A percentile compares a stretch with the other conserved stretches of the same genome.
Conservation (phyloP, 805 yeast species). For the Wickerhamomyces rabaulensis region DNA sequence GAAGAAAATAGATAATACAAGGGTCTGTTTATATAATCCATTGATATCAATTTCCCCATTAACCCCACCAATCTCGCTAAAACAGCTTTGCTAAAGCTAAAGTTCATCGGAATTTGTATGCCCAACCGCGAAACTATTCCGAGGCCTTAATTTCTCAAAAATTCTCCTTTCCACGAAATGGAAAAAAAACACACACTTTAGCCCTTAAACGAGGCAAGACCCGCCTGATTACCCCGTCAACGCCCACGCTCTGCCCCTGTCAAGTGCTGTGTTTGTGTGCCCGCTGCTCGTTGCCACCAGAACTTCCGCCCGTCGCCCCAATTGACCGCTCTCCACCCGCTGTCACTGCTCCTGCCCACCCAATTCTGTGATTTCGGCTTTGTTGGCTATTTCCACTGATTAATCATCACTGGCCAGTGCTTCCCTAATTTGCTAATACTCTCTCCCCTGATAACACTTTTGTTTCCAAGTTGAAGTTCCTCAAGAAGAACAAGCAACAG, state of each 20-base stretch:
- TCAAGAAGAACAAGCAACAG: slow-evolving; percentile 6
- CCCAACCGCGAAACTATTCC: not conserved
- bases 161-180: not conserved
- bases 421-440: not conserved
- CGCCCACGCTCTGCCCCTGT: too few species aligned
- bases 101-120: not conserved
- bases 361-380: not conserved
- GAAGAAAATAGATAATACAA: slow-evolving; percentile 18
- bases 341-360: not conserved
- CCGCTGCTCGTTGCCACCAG: too few species aligned
- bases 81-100: too few species aligned
- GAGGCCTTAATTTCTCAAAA: not conserved
- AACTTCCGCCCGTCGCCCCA: too few species aligned
- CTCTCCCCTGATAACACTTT: not conserved
- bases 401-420: not conserved
- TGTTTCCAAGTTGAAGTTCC: slow-evolving; percentile 20
- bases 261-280: too few species aligned
- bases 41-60: too few species aligned
- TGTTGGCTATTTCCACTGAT: not conserved
- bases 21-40: not conserved
- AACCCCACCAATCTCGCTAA: too few species aligned
- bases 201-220: not conserved
- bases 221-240: too few species aligned
- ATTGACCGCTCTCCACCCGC: too few species aligned
- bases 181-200: not conserved